phyloP scores from a whole-genome alignment of 495 filamentous ascomycete species.

The Zalerion maritima region DNA sequence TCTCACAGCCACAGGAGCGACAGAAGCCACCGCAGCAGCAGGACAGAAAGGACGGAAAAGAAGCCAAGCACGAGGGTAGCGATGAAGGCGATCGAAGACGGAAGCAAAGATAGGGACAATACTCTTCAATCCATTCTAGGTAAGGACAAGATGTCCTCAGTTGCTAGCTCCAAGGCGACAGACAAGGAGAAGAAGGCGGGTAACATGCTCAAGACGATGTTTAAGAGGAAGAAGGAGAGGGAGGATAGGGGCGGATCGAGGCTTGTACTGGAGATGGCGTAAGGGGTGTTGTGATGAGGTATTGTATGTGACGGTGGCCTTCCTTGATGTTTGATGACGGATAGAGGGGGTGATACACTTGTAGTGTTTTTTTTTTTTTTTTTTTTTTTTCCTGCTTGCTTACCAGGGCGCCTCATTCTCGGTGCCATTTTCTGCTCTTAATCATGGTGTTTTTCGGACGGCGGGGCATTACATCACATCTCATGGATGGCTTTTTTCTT shows the following conservation, averaged over 20 bases:
- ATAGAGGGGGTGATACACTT: no score
- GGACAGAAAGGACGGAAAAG: conserved; percentile 10
- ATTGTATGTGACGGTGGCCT: not conserved
- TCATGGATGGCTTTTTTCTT: no score
- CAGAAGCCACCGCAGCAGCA: conserved; percentile 16
- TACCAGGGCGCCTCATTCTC: no score
- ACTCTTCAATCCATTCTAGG: conserved; percentile 11
- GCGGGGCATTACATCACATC: no score
- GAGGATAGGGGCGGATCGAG: conserved; percentile 19
- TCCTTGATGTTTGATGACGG: conserved; percentile 11
- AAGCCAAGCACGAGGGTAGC: conserved; percentile 14
- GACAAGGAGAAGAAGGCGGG: conserved; percentile 27
- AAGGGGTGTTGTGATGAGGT: conserved; percentile 3
- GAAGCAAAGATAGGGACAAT: conserved; percentile 18
- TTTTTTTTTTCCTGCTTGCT: conserved; percentile 3
- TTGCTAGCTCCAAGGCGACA: no score
- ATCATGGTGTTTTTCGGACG: no score
- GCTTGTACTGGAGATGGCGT: conserved; percentile 8
- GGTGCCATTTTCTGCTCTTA: no score
- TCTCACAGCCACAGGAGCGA: conserved; percentile 14
- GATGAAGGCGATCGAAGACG: conserved; percentile 18
- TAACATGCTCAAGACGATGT: conserved; percentile 37
- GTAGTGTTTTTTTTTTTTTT: not conserved
- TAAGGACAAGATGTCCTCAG: no score
- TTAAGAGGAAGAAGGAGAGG: conserved; percentile 34